Percentiles rank a stretch among this genome's conserved stretches.
Conservation (phyloP, 352 stramenopile species). For the Aphanomyces cochlioides region DNA sequence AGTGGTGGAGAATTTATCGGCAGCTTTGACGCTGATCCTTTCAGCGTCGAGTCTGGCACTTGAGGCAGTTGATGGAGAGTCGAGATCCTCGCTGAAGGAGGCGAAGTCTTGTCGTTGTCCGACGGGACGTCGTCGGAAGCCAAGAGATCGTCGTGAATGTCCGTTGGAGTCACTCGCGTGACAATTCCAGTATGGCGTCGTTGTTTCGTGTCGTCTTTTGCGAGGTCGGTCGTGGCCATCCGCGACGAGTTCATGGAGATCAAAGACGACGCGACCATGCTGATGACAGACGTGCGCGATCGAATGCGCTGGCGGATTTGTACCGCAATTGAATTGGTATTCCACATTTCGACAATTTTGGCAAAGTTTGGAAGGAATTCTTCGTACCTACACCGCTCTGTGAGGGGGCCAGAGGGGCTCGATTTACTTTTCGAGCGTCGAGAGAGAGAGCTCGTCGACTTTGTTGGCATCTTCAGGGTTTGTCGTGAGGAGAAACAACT, state of each 20-base stretch:
- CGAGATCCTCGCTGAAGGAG: neutral
- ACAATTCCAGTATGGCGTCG: neutral
- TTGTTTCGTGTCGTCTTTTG: neutral
- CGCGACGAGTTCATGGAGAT: neutral
- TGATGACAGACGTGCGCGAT: neutral
- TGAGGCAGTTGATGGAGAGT: neutral
- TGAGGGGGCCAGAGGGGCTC: neutral
- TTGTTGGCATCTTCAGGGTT: conserved; percentile 8
- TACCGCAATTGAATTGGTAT: neutral
- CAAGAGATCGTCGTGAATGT: neutral
- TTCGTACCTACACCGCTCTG: neutral
- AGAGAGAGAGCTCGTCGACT: conserved; percentile 4
- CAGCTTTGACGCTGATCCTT: neutral
- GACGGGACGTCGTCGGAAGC: conserved; percentile 20
- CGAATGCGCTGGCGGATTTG: conserved; percentile 9
- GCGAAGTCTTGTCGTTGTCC: conserved; percentile 44
- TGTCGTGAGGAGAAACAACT: conserved; percentile 15
- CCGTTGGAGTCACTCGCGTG: neutral
- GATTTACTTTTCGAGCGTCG: conserved; percentile 24
- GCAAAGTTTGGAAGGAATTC: neutral
- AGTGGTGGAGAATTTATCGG: neutral
- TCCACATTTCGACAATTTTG: neutral
- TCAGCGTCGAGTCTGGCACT: too few relatives aligned
- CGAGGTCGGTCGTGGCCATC: neutral
- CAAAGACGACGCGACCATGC: neutral